A percentile compares a stretch with the other conserved stretches of the same genome.
These are phyloP conservation scores for Neopestalotiopsis rosae DNA, from an alignment of 2,329 filamentous ascomycete species.

Conservation along the genomic window DNA sequence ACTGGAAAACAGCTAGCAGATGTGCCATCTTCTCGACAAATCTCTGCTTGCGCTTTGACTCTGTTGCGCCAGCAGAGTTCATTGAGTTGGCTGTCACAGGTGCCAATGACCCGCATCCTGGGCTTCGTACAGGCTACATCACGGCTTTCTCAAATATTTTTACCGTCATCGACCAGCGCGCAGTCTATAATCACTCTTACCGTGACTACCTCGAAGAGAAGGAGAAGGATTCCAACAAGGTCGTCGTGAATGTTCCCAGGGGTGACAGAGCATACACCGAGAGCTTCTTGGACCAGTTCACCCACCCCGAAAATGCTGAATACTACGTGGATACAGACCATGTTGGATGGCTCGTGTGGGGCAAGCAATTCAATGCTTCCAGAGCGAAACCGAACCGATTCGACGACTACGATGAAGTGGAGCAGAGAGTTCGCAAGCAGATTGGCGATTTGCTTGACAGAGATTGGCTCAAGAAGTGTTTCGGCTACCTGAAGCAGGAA, in stretches of 20 bases:
- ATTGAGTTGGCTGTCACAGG: slow-evolving; percentile 83
- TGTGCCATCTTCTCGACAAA: slow-evolving; percentile 92
- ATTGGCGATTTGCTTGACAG: slow-evolving; percentile 82
- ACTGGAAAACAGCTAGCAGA: slow-evolving; percentile 95
- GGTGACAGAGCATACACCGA: slow-evolving; percentile 81
- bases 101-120: slow-evolving; percentile 88
- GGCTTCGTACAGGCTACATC: slow-evolving; percentile 79
- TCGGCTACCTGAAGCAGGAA: slow-evolving; percentile 95
- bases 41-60: slow-evolving; percentile 89
- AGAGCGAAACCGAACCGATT: slow-evolving; percentile 73
- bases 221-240: slow-evolving; percentile 77
- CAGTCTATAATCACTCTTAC: slow-evolving; percentile 85
- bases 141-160: slow-evolving; percentile 79
- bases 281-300: slow-evolving; percentile 79
- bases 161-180: slow-evolving; percentile 85
- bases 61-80: slow-evolving; percentile 80
- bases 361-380: slow-evolving; percentile 82
- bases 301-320: slow-evolving; percentile 72
- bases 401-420: slow-evolving; percentile 78
- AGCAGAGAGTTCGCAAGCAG: slow-evolving; percentile 73
- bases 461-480: slow-evolving; percentile 86
- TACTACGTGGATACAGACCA: slow-evolving; percentile 93
- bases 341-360: slow-evolving; percentile 97
- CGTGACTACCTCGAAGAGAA: slow-evolving; percentile 84
- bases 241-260: slow-evolving; percentile 74